Evolutionary conservation across 495 filamentous ascomycete species (phyloP).

Genomic region (Penicillium soppii): DNA sequence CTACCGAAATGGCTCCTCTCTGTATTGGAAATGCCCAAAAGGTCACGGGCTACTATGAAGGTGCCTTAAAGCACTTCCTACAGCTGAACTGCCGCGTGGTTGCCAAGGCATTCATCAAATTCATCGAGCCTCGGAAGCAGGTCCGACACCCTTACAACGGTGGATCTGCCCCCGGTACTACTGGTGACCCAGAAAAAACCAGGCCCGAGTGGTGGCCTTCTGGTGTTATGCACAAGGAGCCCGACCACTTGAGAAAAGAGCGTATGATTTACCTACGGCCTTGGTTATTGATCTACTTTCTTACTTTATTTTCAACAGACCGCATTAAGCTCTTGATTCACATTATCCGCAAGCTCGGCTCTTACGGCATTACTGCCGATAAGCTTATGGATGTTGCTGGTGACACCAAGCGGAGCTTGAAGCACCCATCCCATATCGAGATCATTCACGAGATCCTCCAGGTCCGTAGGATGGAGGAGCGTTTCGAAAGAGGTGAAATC

Average conservation of each 20-base stretch:
- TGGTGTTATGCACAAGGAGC: constrained; percentile 68
- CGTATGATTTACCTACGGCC: constrained; percentile 48
- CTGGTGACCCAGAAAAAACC: constrained; percentile 52
- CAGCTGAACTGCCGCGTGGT: constrained; percentile 69
- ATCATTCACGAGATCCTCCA: constrained; percentile 54
- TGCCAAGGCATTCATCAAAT: constrained; percentile 77
- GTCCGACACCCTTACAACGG: constrained; percentile 63
- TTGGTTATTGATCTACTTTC: neutral
- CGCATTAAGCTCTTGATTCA: constrained; percentile 44
- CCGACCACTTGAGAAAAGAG: constrained; percentile 77
- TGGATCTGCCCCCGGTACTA: constrained; percentile 38
- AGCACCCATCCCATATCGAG: constrained; percentile 34
- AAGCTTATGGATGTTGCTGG: constrained; percentile 43
- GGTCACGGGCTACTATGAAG: constrained; percentile 36
- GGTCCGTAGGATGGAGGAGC: constrained; percentile 54
- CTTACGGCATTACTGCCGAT: constrained; percentile 36
- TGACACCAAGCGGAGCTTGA: constrained; percentile 40
- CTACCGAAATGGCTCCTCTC: constrained; percentile 37
- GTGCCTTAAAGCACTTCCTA: constrained; percentile 65
- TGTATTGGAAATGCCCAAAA: constrained; percentile 39
- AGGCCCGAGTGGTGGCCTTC: constrained; percentile 84
- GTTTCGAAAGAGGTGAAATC: constrained; percentile 51
- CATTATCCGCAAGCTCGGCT: constrained; percentile 42
- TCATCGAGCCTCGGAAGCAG: constrained; percentile 83
- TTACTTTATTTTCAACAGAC: constrained; percentile 21